Evolutionary conservation across 192 early-diverging fungal genomes (phyloP), one percentile per base, ranked within the genome.

Genomic region (Dissophora globulifera): DNA sequence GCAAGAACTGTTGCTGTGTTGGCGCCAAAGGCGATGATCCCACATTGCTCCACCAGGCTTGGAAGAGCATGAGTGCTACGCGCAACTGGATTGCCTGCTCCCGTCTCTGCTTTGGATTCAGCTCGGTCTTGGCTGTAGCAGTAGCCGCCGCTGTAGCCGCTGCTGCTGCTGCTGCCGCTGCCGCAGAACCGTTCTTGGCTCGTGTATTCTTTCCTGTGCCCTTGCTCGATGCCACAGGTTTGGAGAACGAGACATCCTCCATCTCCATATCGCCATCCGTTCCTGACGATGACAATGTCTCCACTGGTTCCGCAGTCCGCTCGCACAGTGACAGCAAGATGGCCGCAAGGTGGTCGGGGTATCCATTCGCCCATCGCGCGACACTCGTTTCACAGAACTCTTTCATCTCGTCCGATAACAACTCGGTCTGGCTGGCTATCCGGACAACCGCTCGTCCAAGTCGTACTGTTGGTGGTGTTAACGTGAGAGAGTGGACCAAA

Each of bases 401-500:
- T 22, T 47, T 41, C 72, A 76, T 76, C 23, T 76, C 72, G 2
- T 59, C 4, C 1, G 72, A 67, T 20, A 66, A 47, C 29, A 47
- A 16, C 4, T 56, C 58, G 0, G 41, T 59, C 12, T 31, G 32
- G 3, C 25, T 17, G 0, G 72, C 58, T 40, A 76, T 60, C 42
- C 58, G 30, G 29, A 60, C 58, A 23, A 76, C 20, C 0, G 63
- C 46, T 13, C 50, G 45, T 27, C 62, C 62, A 16, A 76, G 58
- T 20, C 50, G 32, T 22, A 62, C 46, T 32, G 42, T 26, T 8
- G 72, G 72, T 45, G 72, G 62, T 0, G 26, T 48, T 19, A 59
- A 20, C 2, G 42, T 29, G 4, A 82, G 61, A 8, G 80, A 67
- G 19, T 79, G 75, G 53, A 85, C 33, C 26, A 88, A 35, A 35